Percentiles rank a stretch among this genome's conserved stretches.
Conservation (phyloP, 1,284 basidiomycete species). For the Sphagnurus paluster region DNA sequence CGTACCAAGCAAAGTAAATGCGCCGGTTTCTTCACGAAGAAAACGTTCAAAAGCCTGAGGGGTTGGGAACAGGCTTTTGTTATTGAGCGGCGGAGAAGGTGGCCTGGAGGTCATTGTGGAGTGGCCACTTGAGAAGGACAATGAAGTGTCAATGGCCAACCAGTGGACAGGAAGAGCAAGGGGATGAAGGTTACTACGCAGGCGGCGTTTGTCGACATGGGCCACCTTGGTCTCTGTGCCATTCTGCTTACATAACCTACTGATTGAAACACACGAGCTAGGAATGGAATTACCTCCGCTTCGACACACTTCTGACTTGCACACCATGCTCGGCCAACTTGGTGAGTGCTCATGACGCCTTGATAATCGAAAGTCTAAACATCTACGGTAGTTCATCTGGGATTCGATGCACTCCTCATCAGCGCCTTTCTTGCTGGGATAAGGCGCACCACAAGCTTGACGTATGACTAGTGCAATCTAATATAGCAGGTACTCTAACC, state of each 20-base stretch:
- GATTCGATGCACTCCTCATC: conserved; percentile 75
- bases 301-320: conserved; percentile 8
- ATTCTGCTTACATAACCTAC: conserved; percentile 16
- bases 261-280: conserved; percentile 9
- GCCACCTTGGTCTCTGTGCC: conserved; percentile 3
- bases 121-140: conserved; percentile 4
- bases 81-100: conserved; percentile 33
- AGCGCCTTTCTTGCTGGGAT: conserved; percentile 80
- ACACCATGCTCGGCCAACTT: conserved; percentile 54
- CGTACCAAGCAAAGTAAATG: conserved; percentile 73
- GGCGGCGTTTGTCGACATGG: neutral
- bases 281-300: conserved; percentile 6
- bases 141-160: conserved; percentile 1
- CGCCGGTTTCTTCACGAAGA: conserved; percentile 43
- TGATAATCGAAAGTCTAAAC: neutral
- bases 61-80: conserved; percentile 39
- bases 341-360: conserved; percentile 19
- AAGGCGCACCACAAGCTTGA: conserved; percentile 77
- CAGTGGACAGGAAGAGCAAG: too few species aligned
- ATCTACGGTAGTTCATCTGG: conserved; percentile 52
- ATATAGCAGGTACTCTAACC: neutral
- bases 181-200: conserved; percentile 6
- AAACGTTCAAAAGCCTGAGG: conserved; percentile 40
- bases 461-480: conserved; percentile 47
- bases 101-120: conserved; percentile 36